Percentiles rank a stretch among this genome's conserved stretches.
Conservation (phyloP, 768 basidiomycete genomes). For the Kwoniella bestiolae region DNA sequence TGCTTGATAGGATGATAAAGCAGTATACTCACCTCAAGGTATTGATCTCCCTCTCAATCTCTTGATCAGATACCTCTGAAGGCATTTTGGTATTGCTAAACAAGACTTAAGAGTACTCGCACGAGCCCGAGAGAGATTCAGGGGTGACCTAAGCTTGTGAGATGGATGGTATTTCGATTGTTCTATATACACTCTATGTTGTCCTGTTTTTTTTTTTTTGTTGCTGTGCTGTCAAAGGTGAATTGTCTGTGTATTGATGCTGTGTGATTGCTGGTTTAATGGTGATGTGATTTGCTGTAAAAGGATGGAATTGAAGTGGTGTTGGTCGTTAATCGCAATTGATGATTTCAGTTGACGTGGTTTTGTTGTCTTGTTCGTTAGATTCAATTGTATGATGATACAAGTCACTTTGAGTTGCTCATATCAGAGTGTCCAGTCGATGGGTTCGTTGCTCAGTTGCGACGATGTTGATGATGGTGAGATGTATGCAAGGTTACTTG, state of each 20-base stretch:
- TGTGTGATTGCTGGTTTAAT: not conserved
- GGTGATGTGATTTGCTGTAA: not conserved
- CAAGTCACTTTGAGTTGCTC: not conserved
- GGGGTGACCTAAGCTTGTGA: not conserved
- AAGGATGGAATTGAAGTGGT: not conserved
- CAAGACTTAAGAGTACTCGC: no score
- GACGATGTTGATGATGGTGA: no score
- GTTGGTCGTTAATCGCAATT: not conserved
- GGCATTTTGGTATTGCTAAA: no score
- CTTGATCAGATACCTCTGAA: constrained; percentile 50
- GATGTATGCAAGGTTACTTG: no score
- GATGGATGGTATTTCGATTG: not conserved
- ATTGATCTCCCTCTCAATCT: constrained; percentile 54
- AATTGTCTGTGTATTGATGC: not conserved
- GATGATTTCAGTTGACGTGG: not conserved
- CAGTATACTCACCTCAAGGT: constrained; percentile 49
- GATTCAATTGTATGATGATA: not conserved
- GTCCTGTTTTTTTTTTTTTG: not conserved
- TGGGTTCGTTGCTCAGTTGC: no score
- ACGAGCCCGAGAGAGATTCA: constrained; percentile 10
- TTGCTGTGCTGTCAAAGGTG: not conserved
- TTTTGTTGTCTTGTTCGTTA: not conserved
- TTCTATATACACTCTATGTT: not conserved
- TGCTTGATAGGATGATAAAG: no score
- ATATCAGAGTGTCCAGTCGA: no score